phyloP scores from a whole-genome alignment of 345 rosid species.

The Syzygium aromaticum region DNA sequence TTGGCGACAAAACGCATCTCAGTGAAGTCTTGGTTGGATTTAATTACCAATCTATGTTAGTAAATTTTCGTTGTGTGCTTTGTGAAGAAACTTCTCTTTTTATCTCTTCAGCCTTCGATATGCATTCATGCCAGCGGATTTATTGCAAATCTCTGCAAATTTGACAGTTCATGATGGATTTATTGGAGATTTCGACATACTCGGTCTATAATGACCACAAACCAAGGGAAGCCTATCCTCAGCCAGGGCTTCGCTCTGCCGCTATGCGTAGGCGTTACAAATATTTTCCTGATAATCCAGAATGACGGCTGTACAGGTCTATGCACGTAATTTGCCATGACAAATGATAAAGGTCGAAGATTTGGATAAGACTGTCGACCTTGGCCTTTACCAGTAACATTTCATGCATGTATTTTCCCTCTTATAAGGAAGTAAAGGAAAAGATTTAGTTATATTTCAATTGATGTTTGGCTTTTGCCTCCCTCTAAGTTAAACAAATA shows the following conservation, averaged over 20 bases:
- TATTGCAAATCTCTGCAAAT: slow-evolving; percentile 33
- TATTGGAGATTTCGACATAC: slow-evolving; percentile 65
- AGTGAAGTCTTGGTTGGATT: background rate
- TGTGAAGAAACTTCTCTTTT: background rate
- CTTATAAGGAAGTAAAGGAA: slow-evolving; percentile 63
- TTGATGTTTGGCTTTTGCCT: background rate
- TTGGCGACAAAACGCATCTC: background rate
- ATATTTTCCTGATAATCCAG: background rate
- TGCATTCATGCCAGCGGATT: background rate
- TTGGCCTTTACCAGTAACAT: slow-evolving; percentile 28
- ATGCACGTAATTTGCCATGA: background rate
- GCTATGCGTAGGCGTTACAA: background rate
- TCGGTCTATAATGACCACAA: background rate
- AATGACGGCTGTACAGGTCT: background rate
- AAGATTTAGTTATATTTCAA: slow-evolving; percentile 41
- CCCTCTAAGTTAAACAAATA: background rate
- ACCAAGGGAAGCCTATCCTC: background rate
- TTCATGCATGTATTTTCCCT: slow-evolving; percentile 61
- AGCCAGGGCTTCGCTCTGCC: background rate
- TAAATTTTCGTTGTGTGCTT: background rate
- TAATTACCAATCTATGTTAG: background rate
- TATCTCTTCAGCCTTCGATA: background rate
- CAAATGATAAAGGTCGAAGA: background rate
- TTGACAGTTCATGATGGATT: slow-evolving; percentile 67
- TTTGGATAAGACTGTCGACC: background rate